These are phyloP conservation scores for Dendrostoma leiphaemia DNA, from an alignment of 2,329 filamentous ascomycete genomes.

Conservation along the genomic window DNA sequence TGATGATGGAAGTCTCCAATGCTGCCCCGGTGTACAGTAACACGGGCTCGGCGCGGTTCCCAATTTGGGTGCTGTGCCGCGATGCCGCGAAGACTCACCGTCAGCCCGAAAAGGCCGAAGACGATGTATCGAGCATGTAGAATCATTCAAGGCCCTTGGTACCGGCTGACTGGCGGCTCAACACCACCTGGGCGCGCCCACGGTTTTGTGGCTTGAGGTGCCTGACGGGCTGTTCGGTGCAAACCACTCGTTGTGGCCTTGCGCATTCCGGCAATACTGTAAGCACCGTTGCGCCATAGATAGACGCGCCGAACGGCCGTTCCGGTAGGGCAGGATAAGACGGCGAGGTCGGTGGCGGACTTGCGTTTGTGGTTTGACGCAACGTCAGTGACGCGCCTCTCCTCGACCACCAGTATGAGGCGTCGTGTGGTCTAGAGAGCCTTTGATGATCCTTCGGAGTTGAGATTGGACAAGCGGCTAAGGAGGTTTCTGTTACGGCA, in stretches of 20 bases:
- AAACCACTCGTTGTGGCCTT: not conserved
- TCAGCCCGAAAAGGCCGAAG: not conserved
- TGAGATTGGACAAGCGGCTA: not conserved
- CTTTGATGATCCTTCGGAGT: not conserved
- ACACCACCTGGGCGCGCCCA: not conserved
- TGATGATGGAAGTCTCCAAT: not conserved
- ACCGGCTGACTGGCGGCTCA: not conserved
- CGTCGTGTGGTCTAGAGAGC: not conserved
- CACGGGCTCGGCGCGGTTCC: not conserved
- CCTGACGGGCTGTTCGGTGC: not conserved
- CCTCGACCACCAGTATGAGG: not conserved
- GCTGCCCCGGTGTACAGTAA: not conserved
- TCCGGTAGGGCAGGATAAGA: not conserved
- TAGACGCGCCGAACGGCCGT: not conserved
- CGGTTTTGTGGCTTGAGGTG: slow-evolving; percentile 3
- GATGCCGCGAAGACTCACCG: not conserved
- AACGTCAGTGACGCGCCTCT: not conserved
- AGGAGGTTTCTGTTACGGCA: not conserved
- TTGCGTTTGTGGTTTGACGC: not conserved
- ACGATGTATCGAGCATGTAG: not conserved
- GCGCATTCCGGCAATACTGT: not conserved
- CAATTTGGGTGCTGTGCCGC: not conserved
- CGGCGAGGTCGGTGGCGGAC: not conserved
- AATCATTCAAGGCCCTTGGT: not conserved
- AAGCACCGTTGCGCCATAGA: not conserved